Evolutionary conservation across 805 yeast species (phyloP), one percentile per base, ranked within the genome.

Genomic region (Saccharomycopsis malanga): DNA sequence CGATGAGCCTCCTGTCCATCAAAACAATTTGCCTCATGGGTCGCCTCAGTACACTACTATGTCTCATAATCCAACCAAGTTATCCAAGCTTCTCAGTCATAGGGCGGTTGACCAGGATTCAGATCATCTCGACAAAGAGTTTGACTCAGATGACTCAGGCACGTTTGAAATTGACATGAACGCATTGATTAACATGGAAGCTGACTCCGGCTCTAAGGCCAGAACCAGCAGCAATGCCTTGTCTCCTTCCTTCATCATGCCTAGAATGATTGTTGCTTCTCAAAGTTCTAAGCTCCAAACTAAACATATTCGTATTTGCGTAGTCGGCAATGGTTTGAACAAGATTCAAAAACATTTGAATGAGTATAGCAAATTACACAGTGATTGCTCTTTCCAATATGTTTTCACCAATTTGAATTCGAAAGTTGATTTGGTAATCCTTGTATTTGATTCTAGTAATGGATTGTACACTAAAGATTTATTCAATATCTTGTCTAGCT

Each of bases 111-210:
- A 32, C 6, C 18, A n/a, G 18, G 36, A n/a, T n/a, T 12, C 18
- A 6, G 39, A 30, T n/a, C 22, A 24, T 7, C 20, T 40, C 12
- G 45, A 22, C 12, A 30, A 39, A 17, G 41, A 42, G 23, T 27
- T 42, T 24, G 53, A 46, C 21, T 47, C 51, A 17, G 54, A 51
- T 37, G 52, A 51, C 18, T 45, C 50, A n/a, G 54, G 52, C 7
- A 51, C 54, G 15, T 51, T 51, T 39, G 54, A 51, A 23, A 37
- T 50, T 30, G 46, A 50, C 38, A 24, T 50, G 41, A 50, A 50
- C 21, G 48, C 53, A 6, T n/a, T 44, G 14, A 46, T 39, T 21
- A 27, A 22, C 14, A 37, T 30, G 12, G 18, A 36, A 21, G 42
- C 30, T n/a, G n/a, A 18, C 22, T 14, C 23, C 12, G 14, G n/a